phyloP scores from a whole-genome alignment of 2,329 filamentous ascomycete species.

The Remersonia thermophila region DNA sequence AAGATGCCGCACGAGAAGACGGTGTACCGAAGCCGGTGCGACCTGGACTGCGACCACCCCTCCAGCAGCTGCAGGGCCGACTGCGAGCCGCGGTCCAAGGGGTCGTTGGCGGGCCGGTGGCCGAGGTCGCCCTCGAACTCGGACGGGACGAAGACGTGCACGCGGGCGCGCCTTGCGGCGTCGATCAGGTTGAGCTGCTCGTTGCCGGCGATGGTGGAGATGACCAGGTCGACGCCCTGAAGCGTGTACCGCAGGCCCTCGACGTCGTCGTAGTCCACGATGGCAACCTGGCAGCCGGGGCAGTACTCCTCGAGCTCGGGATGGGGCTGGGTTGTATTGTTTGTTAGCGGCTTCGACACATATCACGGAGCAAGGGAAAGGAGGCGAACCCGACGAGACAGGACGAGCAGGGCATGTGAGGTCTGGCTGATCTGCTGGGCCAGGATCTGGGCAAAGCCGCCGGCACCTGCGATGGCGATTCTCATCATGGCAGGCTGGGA shows the following conservation, averaged over 20 bases:
- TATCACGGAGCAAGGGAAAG: neutral
- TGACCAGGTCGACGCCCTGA: constrained; percentile 60
- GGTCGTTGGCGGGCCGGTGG: constrained; percentile 41
- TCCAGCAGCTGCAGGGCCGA: constrained; percentile 45
- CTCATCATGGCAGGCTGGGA: constrained; percentile 29
- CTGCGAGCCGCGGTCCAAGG: constrained; percentile 47
- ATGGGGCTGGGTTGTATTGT: constrained; percentile 33
- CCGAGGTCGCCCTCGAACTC: constrained; percentile 58
- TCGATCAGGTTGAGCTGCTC: constrained; percentile 61
- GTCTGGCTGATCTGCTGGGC: constrained; percentile 48
- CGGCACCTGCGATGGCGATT: constrained; percentile 36
- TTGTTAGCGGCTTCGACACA: neutral
- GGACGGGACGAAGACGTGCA: constrained; percentile 59
- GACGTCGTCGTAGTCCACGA: constrained; percentile 53
- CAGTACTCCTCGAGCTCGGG: constrained; percentile 38
- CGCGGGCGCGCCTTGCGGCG: constrained; percentile 51
- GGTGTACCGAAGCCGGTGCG: constrained; percentile 50
- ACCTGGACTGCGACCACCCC: constrained; percentile 34
- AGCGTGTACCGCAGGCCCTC: constrained; percentile 51
- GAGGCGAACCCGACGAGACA: constrained; percentile 43
- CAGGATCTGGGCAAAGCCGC: constrained; percentile 33
- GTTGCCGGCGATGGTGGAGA: constrained; percentile 57
- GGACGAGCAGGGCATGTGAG: constrained; percentile 55
- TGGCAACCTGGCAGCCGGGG: constrained; percentile 49
- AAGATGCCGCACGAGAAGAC: constrained; percentile 63